Evolutionary conservation across 2,329 filamentous ascomycete species (phyloP), one percentile per base, ranked within the genome.

Genomic region (Pseudohalonectria lignicola): DNA sequence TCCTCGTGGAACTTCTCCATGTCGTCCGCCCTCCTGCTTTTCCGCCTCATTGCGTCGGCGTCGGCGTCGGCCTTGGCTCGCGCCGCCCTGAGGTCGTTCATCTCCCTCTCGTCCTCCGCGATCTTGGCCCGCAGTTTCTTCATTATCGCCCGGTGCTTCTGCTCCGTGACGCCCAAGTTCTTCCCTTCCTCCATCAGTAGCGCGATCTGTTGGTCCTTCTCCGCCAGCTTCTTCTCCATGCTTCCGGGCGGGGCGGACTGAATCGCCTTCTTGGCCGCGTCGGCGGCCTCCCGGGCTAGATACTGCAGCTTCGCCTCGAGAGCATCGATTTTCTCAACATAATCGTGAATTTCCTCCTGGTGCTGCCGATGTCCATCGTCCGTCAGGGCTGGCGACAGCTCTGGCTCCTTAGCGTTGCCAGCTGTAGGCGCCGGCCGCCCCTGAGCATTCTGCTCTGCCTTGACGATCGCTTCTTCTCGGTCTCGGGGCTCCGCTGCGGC

Each of bases 131-230:
- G 76, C 41, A 96, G 61, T 52, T 86, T 88, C 58, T 92, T 94
- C 50, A 96, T 84, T 4, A 81, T 79, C 5, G 76, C 76, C 43
- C 90, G 71, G 45, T 93, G 80, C 52, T 87, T 86, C 57, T 95
- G 75, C 55, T 98, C 92, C 1, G 76, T 83, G 49, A 82, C 84
- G 2, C 86, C 88, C 8, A 96, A 69, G 47, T 82, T 87, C 49
- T 92, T 84, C 1, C 93, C 92, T 62, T 98, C 92, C 49, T 94
- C 82, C 69, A 98, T 83, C 11, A 98, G 65, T 34, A 88, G 64
- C 3, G 88, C 86, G 50, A 96, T 93, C 54, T 85, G 85, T 49
- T 90, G 80, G 49, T 96, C 88, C 53, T 87, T 94, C 51, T 94
- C 87, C 1, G 86, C 83, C 12, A 96, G 57, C 52, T 84, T 87